These are phyloP conservation scores for Maudiozyma turicensis DNA, from an alignment of 805 yeast genomes.

Conservation along the genomic window DNA sequence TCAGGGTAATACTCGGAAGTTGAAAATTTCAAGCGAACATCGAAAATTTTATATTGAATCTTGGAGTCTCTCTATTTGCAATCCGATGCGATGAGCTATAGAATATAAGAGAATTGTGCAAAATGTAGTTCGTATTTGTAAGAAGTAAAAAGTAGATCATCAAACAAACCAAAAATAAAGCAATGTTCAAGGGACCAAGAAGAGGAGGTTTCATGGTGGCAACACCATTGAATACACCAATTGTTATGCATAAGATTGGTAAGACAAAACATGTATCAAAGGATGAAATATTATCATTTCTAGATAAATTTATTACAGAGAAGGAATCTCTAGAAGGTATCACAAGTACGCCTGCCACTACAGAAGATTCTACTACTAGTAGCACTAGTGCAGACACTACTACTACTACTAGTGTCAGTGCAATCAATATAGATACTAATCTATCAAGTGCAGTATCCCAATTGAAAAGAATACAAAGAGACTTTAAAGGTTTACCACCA, in stretches of 20 bases:
- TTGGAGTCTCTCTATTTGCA: no score
- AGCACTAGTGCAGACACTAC: background rate
- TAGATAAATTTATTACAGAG: constrained; percentile 21
- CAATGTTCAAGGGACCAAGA: constrained; percentile 20
- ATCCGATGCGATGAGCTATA: no score
- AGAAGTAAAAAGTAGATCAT: no score
- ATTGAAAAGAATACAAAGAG: constrained; percentile 64
- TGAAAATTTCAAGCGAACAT: no score
- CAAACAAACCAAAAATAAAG: background rate
- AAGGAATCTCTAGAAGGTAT: constrained; percentile 14
- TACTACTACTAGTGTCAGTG: constrained; percentile 5
- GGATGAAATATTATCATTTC: constrained; percentile 20
- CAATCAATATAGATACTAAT: constrained; percentile 18
- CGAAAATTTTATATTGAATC: no score
- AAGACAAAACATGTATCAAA: constrained; percentile 18
- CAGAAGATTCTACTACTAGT: background rate
- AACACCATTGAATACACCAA: constrained; percentile 22
- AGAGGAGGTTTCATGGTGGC: constrained; percentile 12
- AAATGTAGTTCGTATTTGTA: background rate
- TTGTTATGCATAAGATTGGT: constrained; percentile 19
- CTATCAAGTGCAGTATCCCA: constrained; percentile 38
- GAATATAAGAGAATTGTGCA: no score
- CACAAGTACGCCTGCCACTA: background rate
- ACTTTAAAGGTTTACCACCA: constrained; percentile 75
- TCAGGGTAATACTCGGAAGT: no score